These are phyloP conservation scores for Artemisia argyi DNA, from an alignment of 129 eudicot species.

Conservation along the genomic window DNA sequence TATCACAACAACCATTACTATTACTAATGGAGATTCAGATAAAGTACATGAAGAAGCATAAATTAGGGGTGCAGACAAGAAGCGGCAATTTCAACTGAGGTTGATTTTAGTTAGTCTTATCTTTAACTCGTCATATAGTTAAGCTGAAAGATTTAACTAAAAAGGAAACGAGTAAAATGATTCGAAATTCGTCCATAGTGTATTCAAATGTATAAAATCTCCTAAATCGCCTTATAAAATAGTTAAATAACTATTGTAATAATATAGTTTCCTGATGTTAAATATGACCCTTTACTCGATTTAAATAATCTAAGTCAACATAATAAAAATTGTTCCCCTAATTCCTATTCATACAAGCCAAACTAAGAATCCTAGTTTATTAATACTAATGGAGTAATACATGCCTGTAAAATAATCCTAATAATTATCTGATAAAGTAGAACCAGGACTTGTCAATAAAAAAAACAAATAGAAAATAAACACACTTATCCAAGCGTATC, in stretches of 20 bases:
- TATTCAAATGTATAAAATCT: neutral
- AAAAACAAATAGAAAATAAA: too few relatives aligned
- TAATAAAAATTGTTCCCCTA: too few relatives aligned
- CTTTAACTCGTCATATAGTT: neutral
- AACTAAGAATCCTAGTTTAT: too few relatives aligned
- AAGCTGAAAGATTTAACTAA: neutral
- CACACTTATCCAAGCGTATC: too few relatives aligned
- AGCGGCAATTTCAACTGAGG: neutral
- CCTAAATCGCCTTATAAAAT: neutral
- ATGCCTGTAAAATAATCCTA: too few relatives aligned
- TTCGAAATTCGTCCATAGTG: neutral
- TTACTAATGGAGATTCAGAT: neutral
- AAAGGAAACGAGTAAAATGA: neutral
- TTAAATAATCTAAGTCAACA: too few relatives aligned
- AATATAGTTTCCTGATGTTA: neutral
- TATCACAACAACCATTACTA: neutral
- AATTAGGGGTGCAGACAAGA: neutral
- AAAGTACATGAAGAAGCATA: neutral
- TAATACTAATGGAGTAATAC: too few relatives aligned
- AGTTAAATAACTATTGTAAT: neutral
- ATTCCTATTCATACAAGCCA: too few relatives aligned
- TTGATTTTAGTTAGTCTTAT: neutral
- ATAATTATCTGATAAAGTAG: too few relatives aligned
- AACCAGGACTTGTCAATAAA: too few relatives aligned
- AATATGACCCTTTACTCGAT: too few relatives aligned